phyloP scores from a whole-genome alignment of 768 basidiomycete genomes.

The Rhodotorula diobovata region DNA sequence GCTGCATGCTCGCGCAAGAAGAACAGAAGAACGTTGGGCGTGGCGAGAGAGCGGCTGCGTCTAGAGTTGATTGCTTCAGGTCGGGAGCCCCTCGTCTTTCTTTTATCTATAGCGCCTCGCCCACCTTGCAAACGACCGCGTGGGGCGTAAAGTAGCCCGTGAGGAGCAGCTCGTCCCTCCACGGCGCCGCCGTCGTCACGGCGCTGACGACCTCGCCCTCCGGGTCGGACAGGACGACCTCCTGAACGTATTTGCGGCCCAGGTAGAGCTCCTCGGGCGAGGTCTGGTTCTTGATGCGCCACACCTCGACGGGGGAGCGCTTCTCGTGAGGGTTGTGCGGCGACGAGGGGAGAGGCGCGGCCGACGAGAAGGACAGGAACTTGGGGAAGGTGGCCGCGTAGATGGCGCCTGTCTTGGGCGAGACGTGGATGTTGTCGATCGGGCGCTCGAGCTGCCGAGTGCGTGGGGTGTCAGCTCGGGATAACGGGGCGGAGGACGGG shows the following conservation, averaged over 20 bases:
- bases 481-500: neutral
- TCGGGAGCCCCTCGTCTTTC: too few relatives aligned
- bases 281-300: slow-evolving; percentile 53
- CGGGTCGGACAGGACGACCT: slow-evolving; percentile 65
- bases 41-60: too few relatives aligned
- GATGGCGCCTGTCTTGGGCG: slow-evolving; percentile 56
- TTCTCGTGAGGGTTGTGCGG: neutral
- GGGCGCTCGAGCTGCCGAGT: slow-evolving; percentile 42
- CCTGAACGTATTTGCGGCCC: slow-evolving; percentile 27
- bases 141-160: slow-evolving; percentile 23
- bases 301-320: slow-evolving; percentile 34
- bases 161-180: slow-evolving; percentile 52
- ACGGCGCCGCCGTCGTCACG: slow-evolving; percentile 55
- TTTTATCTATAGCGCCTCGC: neutral
- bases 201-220: slow-evolving; percentile 56
- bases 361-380: slow-evolving; percentile 44
- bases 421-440: slow-evolving; percentile 63
- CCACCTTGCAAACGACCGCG: slow-evolving; percentile 12
- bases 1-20: too few relatives aligned
- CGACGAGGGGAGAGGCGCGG: neutral
- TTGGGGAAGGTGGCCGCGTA: slow-evolving; percentile 61
- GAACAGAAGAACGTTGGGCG: too few relatives aligned
- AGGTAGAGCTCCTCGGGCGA: slow-evolving; percentile 58
- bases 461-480: too few relatives aligned
- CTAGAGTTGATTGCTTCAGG: too few relatives aligned